Conservation (phyloP, 768 basidiomycete genomes). For the Plicaturopsis crispa region DNA sequence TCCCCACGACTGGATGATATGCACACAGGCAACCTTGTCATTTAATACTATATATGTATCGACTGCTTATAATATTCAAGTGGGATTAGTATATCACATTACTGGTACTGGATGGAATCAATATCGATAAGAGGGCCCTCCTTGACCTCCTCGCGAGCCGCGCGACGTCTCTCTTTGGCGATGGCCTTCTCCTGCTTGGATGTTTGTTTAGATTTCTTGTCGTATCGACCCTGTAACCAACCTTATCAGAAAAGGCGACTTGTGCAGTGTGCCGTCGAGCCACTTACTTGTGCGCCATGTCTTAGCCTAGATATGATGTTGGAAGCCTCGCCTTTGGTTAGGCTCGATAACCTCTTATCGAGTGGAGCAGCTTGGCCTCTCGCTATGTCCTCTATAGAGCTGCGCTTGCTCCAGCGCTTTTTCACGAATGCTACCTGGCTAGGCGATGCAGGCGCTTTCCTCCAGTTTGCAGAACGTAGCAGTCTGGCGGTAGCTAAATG, state of each 20-base stretch:
- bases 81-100: no score
- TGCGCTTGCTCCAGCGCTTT: conserved; percentile 36
- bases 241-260: no score
- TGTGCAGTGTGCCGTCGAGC: no score
- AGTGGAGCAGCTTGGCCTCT: no score
- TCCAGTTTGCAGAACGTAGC: conserved; percentile 60
- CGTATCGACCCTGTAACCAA: conserved; percentile 40
- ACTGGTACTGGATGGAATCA: no score
- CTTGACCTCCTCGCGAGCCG: conserved; percentile 45
- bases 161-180: conserved; percentile 43
- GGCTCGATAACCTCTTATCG: conserved; percentile 12
- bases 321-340: conserved; percentile 78
- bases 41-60: no score
- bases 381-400: neutral
- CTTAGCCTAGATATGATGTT: conserved; percentile 71
- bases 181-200: conserved; percentile 24
- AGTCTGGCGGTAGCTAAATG: conserved; percentile 35
- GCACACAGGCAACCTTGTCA: no score
- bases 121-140: conserved; percentile 48
- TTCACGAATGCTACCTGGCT: conserved; percentile 49
- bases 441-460: conserved; percentile 50
- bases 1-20: conserved; percentile 51
- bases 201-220: conserved; percentile 39
- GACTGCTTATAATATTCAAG: no score
- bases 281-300: conserved; percentile 63